Evolutionary conservation across 169 alveolate species (phyloP).

Genomic region (Plasmodium reichenowi): DNA sequence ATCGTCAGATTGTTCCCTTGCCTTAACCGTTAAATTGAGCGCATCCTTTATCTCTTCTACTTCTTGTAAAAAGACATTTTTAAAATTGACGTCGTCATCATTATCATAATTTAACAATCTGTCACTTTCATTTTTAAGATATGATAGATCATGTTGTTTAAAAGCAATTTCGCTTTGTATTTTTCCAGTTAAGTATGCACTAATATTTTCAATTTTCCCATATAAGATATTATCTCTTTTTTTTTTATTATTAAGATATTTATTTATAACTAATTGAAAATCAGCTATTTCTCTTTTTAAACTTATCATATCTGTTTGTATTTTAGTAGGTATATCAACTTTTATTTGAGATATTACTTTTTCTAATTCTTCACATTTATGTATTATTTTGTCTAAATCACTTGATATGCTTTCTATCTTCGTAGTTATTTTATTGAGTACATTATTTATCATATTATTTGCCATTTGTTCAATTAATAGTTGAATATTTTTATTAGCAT

Average conservation of each 20-base stretch:
- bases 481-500: slow-evolving; percentile 62
- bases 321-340: slow-evolving; percentile 50
- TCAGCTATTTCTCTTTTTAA: slow-evolving; percentile 59
- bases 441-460: slow-evolving; percentile 70
- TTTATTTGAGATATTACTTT: slow-evolving; percentile 22
- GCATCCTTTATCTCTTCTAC: slow-evolving; percentile 68
- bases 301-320: slow-evolving; percentile 64
- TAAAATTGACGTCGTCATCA: slow-evolving; percentile 48
- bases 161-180: slow-evolving; percentile 65
- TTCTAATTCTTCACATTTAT: slow-evolving; percentile 64
- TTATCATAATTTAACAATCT: slow-evolving; percentile 24
- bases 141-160: slow-evolving; percentile 32
- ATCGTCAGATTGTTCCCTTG: slow-evolving; percentile 70
- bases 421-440: slow-evolving; percentile 63
- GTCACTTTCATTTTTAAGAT: slow-evolving; percentile 58
- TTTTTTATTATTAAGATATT: slow-evolving; percentile 49
- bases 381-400: slow-evolving; percentile 44
- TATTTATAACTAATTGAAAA: slow-evolving; percentile 32
- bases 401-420: slow-evolving; percentile 55
- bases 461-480: slow-evolving; percentile 55
- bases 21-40: slow-evolving; percentile 49
- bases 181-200: slow-evolving; percentile 33
- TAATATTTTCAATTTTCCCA: slow-evolving; percentile 63
- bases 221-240: slow-evolving; percentile 63
- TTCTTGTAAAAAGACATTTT: slow-evolving; percentile 38